Base-by-base conservation (phyloP, 2,329 filamentous ascomycete genomes). In the Daldinia eschscholtzii region DNA sequence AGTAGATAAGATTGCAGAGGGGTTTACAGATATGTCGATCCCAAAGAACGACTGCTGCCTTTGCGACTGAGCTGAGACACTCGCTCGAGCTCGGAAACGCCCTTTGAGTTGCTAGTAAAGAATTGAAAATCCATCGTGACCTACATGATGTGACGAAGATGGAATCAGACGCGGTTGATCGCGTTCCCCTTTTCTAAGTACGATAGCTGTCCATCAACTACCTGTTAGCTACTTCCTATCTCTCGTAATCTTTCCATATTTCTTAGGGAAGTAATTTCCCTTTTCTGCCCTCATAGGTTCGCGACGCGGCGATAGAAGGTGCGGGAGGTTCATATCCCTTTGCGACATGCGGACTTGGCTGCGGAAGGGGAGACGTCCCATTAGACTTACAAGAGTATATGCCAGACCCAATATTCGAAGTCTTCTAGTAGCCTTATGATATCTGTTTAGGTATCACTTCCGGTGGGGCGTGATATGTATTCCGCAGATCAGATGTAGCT, bases 101-200 rank as follows among this genome's bases (percentile, higher is more conserved):
- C 75, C 39, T 73, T 76, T 33, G 75, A 77, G 37, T 56, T 74
- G 55, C 65, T 65, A 48, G 37, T 73, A 62, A 74, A 74, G 66
- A 77, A 68, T 66, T 61, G 72, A 65, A 76, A 75, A 70, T 75
- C 75, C 75, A 76, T 77, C 39, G 26, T 72, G 66, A 72, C 75
- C 69, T 76, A 76, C 75, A 76, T 76, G 57, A 62, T 74, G 57
- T 68, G 13, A 65, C 59, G 39, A 48, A 61, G 58, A 46, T 57
- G 57, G 56, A 41, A 46, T 13, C 52, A 57, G 13, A 13, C 26
- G 42, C 62, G 23, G 30, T 57, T 41, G 26, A 10, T 20, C 46
- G 18, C 6, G n/a, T 50, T 58, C 23, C 39, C 55, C 57, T 64
- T 58, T 7, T 64, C 26, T 59, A 26, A 12, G 33, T 64, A 50